A percentile compares a stretch with the other conserved stretches of the same genome.
These are phyloP conservation scores for Dissoconium aciculare DNA, from an alignment of 2,329 filamentous ascomycete species.

Conservation along the genomic window DNA sequence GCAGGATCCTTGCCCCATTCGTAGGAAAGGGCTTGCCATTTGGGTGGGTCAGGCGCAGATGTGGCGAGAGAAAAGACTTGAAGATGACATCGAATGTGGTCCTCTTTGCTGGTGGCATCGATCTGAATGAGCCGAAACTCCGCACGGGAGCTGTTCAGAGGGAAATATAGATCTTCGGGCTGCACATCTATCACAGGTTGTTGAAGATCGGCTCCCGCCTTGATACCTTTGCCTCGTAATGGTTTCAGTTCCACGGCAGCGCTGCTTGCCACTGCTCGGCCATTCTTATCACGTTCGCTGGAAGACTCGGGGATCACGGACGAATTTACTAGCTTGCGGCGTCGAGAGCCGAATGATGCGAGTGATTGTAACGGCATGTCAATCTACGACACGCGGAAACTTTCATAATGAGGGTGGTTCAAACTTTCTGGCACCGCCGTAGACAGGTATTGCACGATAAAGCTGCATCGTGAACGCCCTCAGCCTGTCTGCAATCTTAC, in stretches of 20 bases:
- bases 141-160: background rate
- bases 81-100: background rate
- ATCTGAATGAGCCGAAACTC: constrained; percentile 1
- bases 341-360: background rate
- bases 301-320: background rate
- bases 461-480: background rate
- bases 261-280: background rate
- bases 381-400: background rate
- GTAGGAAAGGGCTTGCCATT: background rate
- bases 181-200: background rate
- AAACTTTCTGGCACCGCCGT: background rate
- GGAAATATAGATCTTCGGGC: background rate
- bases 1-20: background rate
- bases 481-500: no score
- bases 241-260: background rate
- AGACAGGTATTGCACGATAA: constrained; percentile 1
- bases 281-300: background rate
- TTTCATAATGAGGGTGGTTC: background rate
- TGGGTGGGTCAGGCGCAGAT: background rate
- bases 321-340: background rate
- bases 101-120: background rate
- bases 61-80: background rate
- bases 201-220: background rate
- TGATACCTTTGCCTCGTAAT: background rate
- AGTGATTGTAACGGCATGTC: background rate